phyloP scores from a whole-genome alignment of 176 grass and related monocot genomes.

The Cenchrus americanus region DNA sequence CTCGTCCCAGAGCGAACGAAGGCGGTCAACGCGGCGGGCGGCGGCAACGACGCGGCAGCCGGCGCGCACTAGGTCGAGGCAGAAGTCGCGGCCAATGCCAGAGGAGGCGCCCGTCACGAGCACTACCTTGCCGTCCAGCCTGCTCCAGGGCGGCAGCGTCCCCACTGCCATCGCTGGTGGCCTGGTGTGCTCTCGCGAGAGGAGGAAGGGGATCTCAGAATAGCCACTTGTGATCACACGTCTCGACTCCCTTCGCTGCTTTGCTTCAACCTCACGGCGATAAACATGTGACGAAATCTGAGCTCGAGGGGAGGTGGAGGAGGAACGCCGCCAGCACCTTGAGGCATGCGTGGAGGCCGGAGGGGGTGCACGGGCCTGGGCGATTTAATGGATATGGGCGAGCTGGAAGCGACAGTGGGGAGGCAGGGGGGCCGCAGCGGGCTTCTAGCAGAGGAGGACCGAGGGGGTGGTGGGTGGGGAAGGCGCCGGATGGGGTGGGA shows the following conservation, averaged over 20 bases:
- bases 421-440: too few relatives aligned
- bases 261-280: too few relatives aligned
- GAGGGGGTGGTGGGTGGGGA: too few relatives aligned
- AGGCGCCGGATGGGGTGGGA: too few relatives aligned
- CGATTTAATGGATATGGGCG: too few relatives aligned
- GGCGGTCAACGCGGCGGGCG: slow-evolving; percentile 64
- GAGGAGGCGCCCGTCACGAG: slow-evolving; percentile 91
- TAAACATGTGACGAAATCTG: too few relatives aligned
- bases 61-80: slow-evolving; percentile 69
- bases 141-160: slow-evolving; percentile 45
- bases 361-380: too few relatives aligned
- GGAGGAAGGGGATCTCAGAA: not conserved
- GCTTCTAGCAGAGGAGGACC: too few relatives aligned
- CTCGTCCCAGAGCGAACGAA: slow-evolving; percentile 83
- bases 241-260: not conserved
- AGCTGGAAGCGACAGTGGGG: too few relatives aligned
- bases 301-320: too few relatives aligned
- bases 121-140: slow-evolving; percentile 70
- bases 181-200: not conserved
- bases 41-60: slow-evolving; percentile 71
- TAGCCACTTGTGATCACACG: not conserved
- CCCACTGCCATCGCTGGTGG: slow-evolving; percentile 11
- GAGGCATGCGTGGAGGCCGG: too few relatives aligned
- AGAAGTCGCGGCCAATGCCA: slow-evolving; percentile 86
- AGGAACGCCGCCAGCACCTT: too few relatives aligned